Percentiles rank a stretch among this genome's conserved stretches.
Conservation (phyloP, 306 rosid species). For the Datisca glomerata region DNA sequence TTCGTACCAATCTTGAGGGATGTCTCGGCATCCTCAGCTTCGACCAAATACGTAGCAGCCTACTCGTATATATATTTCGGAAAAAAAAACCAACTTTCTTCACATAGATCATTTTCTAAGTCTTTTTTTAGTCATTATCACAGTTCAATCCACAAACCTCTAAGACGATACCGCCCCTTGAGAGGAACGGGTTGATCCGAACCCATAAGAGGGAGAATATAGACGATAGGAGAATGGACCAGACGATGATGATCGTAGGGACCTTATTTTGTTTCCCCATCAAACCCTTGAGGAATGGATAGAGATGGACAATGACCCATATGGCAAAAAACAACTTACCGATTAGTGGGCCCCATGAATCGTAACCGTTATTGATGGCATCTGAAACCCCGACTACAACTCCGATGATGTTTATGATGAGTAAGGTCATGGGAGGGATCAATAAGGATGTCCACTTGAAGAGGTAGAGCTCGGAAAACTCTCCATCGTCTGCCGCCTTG, state of each 20-base stretch:
- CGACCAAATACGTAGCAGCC: slow-evolving; percentile 5
- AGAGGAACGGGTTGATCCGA: slow-evolving; percentile 71
- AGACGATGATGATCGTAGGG: slow-evolving; percentile 78
- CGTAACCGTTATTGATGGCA: slow-evolving; percentile 93
- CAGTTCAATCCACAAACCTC: slow-evolving; percentile 86
- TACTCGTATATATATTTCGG: slow-evolving; percentile 1
- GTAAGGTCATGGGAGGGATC: slow-evolving; percentile 69
- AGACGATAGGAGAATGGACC: slow-evolving; percentile 82
- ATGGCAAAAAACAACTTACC: slow-evolving; percentile 77
- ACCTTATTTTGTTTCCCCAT: slow-evolving; percentile 78
- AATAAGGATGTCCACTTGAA: slow-evolving; percentile 87
- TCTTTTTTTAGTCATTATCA: slow-evolving; percentile 27
- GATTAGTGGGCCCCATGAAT: slow-evolving; percentile 85
- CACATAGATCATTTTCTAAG: too few species aligned
- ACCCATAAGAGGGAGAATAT: slow-evolving; percentile 79
- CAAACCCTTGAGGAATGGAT: slow-evolving; percentile 90
- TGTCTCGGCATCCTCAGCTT: too few species aligned
- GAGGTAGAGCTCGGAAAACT: slow-evolving; percentile 72
- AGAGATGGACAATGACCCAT: slow-evolving; percentile 91
- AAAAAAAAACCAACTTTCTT: slow-evolving; percentile 19
- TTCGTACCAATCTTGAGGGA: too few species aligned
- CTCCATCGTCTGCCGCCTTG: slow-evolving; percentile 84
- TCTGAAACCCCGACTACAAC: slow-evolving; percentile 72
- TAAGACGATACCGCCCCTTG: slow-evolving; percentile 44
- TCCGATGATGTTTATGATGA: slow-evolving; percentile 73